Evolutionary conservation across 257 asterid genomes (phyloP).

Genomic region (Asclepias syriaca): DNA sequence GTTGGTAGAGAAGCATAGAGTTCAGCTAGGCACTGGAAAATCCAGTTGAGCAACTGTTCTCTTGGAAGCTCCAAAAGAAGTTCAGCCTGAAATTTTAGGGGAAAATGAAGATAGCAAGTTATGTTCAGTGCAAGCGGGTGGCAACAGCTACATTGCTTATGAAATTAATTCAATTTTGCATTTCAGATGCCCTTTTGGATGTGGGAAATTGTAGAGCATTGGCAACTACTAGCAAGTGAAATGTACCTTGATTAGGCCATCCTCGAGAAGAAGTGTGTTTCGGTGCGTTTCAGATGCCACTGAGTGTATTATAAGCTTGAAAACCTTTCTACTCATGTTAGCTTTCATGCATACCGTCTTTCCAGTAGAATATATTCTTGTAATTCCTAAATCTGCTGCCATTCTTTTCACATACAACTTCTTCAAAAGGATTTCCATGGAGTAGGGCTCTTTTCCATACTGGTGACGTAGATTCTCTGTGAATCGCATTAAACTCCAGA

Average conservation of each 20-base stretch:
- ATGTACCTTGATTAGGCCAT: constrained; percentile 73
- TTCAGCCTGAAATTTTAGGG: constrained; percentile 55
- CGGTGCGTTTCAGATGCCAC: constrained; percentile 65
- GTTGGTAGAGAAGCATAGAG: constrained; percentile 81
- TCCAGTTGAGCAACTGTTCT: constrained; percentile 94
- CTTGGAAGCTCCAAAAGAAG: constrained; percentile 89
- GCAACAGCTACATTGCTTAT: not conserved
- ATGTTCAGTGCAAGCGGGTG: not conserved
- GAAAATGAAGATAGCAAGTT: not conserved
- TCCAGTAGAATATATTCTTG: constrained; percentile 60
- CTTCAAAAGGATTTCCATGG: constrained; percentile 91
- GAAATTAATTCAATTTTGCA: not conserved
- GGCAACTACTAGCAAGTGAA: not conserved
- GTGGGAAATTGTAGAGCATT: not conserved
- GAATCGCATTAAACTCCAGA: constrained; percentile 79
- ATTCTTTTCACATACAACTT: constrained; percentile 91
- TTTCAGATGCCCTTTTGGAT: not conserved
- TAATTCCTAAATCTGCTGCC: constrained; percentile 94
- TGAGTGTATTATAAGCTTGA: constrained; percentile 76
- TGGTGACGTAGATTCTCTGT: constrained; percentile 81
- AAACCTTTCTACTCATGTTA: constrained; percentile 72
- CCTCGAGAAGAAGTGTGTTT: constrained; percentile 64
- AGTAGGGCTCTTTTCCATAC: constrained; percentile 90
- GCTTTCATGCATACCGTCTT: constrained; percentile 84
- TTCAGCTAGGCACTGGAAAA: constrained; percentile 86